phyloP scores from a whole-genome alignment of 345 rosid genomes.

The Triadica sebifera region DNA sequence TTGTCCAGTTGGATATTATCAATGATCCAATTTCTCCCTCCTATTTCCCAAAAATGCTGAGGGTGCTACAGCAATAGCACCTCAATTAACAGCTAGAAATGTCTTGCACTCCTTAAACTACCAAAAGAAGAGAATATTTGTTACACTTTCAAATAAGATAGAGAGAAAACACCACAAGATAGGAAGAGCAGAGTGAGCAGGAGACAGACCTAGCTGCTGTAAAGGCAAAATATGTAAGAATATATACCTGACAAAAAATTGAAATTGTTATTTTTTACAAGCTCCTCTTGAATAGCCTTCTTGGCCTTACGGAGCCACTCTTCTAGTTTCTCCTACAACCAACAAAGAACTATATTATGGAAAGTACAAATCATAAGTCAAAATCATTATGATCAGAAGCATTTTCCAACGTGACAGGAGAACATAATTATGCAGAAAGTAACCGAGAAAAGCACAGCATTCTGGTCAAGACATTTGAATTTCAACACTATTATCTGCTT shows the following conservation, averaged over 20 bases:
- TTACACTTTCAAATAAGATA: not conserved
- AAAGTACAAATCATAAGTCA: not conserved
- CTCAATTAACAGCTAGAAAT: not conserved
- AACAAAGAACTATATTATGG: constrained; percentile 18
- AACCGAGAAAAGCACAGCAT: not conserved
- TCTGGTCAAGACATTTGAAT: not conserved
- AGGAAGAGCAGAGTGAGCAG: not conserved
- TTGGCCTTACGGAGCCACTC: constrained; percentile 82
- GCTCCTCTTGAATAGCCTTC: constrained; percentile 61
- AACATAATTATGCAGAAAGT: not conserved
- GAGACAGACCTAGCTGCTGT: not conserved
- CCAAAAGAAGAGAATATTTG: not conserved
- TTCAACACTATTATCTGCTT: too few relatives aligned
- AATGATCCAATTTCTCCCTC: not conserved
- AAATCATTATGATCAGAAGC: not conserved
- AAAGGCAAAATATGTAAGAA: not conserved
- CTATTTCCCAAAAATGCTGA: too few relatives aligned
- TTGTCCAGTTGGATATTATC: not conserved
- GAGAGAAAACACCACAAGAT: too few relatives aligned
- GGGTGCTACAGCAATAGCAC: too few relatives aligned
- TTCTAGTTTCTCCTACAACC: constrained; percentile 81
- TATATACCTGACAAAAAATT: constrained; percentile 57
- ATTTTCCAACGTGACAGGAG: not conserved
- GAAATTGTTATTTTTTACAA: constrained; percentile 42
- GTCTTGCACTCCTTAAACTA: not conserved